Conservation (phyloP, 306 rosid genomes). For the Cicer pinnatifidum region DNA sequence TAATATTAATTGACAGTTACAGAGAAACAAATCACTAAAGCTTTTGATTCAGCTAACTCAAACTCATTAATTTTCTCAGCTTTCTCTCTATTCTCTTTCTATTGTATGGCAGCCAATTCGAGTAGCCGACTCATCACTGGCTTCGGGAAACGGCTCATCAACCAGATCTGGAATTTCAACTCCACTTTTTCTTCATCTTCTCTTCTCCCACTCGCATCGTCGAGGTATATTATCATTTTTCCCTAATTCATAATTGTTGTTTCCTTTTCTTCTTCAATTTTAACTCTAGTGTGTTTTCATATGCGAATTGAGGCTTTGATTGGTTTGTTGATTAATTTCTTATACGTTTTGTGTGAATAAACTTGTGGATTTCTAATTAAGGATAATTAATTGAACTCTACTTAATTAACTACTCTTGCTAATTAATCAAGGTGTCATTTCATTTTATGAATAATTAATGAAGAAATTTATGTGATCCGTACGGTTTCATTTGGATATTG, state of each 20-base stretch:
- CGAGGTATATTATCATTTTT: conserved; percentile 45
- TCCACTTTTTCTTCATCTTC: conserved; percentile 40
- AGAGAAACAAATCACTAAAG: not conserved
- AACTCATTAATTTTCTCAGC: not conserved
- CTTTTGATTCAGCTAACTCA: not conserved
- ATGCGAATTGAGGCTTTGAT: no score
- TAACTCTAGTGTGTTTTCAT: no score
- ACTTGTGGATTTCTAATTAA: not conserved
- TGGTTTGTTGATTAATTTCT: no score
- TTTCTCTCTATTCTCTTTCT: not conserved
- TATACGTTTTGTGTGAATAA: no score
- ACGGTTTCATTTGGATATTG: not conserved
- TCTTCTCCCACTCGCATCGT: conserved; percentile 33
- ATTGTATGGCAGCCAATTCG: conserved; percentile 98
- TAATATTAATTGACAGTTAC: not conserved
- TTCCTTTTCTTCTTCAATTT: no score
- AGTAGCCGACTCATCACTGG: conserved; percentile 70
- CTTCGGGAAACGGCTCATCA: conserved; percentile 69
- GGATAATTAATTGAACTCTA: not conserved
- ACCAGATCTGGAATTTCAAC: conserved; percentile 67
- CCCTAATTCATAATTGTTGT: no score
- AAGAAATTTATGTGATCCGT: conserved; percentile 1
- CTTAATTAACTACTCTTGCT: not conserved
- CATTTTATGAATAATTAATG: not conserved
- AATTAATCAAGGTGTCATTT: not conserved